Evolutionary conservation across 176 grass and related monocot genomes (phyloP).

Genomic region (Ensete ventricosum): DNA sequence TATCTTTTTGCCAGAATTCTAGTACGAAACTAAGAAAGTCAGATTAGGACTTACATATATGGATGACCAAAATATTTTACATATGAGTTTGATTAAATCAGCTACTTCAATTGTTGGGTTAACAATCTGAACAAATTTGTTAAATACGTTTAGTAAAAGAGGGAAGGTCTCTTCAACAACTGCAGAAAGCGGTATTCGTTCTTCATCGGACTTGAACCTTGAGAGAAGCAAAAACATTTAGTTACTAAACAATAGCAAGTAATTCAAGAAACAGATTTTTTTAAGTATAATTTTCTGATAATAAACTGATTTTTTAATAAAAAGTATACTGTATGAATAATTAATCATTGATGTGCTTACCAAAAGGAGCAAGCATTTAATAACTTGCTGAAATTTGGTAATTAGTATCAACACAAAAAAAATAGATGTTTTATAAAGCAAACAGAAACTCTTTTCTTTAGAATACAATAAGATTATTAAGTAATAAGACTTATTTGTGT

Average conservation of each 20-base stretch:
- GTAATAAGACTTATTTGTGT: background rate
- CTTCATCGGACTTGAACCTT: conserved; percentile 98
- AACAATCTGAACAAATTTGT: conserved; percentile 61
- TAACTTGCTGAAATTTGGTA: too few species aligned
- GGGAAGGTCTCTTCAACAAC: conserved; percentile 79
- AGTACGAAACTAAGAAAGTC: background rate
- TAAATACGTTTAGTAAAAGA: conserved; percentile 64
- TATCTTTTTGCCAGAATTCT: background rate
- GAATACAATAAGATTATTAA: background rate
- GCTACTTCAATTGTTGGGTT: conserved; percentile 79
- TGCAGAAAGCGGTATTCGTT: conserved; percentile 66
- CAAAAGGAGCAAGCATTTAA: too few species aligned
- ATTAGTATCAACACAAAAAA: too few species aligned
- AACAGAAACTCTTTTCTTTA: background rate
- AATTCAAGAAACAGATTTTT: conserved; percentile 7
- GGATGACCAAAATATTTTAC: conserved; percentile 99
- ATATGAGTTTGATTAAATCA: conserved; percentile 89
- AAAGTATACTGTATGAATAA: too few species aligned
- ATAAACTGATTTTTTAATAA: background rate
- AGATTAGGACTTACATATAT: conserved; percentile 60
- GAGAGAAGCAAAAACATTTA: background rate
- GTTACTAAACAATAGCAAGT: conserved; percentile 19
- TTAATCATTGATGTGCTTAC: too few species aligned
- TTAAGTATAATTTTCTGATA: background rate
- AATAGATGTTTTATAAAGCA: background rate